Conservation (phyloP, 108 stramenopile genomes). For the Nitzschia sp. region DNA sequence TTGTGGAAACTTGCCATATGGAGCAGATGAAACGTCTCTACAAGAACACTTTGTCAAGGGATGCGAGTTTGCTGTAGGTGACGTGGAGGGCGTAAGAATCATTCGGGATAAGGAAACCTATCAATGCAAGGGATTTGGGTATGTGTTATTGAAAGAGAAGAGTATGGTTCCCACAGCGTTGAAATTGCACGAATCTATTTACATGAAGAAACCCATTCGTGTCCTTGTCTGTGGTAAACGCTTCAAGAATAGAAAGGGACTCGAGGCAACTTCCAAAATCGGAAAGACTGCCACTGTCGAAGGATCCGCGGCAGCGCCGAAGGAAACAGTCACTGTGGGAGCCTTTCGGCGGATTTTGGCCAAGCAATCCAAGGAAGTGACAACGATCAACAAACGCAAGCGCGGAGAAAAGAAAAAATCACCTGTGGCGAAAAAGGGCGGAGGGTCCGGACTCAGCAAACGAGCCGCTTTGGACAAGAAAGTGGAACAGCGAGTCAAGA, state of each 20-base stretch:
- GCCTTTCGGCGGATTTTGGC: constrained; percentile 44
- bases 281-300: neutral
- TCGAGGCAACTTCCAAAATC: neutral
- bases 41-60: constrained; percentile 60
- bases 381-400: constrained; percentile 19
- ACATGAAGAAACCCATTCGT: constrained; percentile 68
- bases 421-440: constrained; percentile 14
- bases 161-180: constrained; percentile 60
- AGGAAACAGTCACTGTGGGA: constrained; percentile 25
- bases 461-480: constrained; percentile 71
- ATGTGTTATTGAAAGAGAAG: constrained; percentile 67
- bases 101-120: constrained; percentile 78
- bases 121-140: constrained; percentile 85
- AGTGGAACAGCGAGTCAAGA: constrained; percentile 69
- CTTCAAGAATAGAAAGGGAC: constrained; percentile 58
- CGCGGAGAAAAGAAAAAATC: constrained; percentile 59
- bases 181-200: constrained; percentile 58
- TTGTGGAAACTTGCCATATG: constrained; percentile 79
- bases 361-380: constrained; percentile 49
- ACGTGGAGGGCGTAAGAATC: constrained; percentile 71
- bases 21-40: constrained; percentile 67
- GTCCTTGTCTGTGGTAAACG: constrained; percentile 79
- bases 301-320: constrained; percentile 1
- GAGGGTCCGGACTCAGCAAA: constrained; percentile 59
- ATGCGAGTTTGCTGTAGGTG: constrained; percentile 39